Conservation (phyloP, 768 basidiomycete genomes). For the Kwoniella newhampshirensis region DNA sequence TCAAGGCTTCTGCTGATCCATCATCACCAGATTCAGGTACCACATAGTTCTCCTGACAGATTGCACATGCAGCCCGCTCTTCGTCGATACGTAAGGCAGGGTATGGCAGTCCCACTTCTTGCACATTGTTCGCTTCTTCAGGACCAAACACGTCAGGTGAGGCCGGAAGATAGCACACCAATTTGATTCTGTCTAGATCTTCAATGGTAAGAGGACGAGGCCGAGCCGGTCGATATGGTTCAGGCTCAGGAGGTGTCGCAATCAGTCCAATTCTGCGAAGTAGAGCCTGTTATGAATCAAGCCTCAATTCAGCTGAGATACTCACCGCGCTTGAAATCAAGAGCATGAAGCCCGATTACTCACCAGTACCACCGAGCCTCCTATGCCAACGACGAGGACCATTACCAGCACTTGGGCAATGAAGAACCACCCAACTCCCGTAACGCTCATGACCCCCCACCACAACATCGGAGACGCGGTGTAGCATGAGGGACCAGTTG, state of each 20-base stretch:
- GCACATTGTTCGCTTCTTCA: background rate
- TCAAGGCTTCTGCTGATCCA: constrained; percentile 60
- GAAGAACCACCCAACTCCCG: constrained; percentile 46
- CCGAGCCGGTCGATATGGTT: constrained; percentile 24
- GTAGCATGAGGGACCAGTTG: constrained; percentile 27
- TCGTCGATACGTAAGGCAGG: constrained; percentile 20
- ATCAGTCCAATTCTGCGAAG: constrained; percentile 27
- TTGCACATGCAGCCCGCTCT: constrained; percentile 33
- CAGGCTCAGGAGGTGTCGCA: constrained; percentile 22
- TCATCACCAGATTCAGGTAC: constrained; percentile 22
- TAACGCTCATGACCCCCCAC: constrained; percentile 47
- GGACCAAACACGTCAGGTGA: background rate
- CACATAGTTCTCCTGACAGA: constrained; percentile 38
- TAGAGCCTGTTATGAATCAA: constrained; percentile 14
- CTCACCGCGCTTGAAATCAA: too few relatives aligned
- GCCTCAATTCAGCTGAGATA: too few relatives aligned
- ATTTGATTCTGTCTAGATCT: constrained; percentile 25
- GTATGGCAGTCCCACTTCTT: constrained; percentile 16
- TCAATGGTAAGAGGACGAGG: constrained; percentile 20
- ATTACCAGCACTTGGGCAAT: constrained; percentile 37
- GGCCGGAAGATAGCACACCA: constrained; percentile 31
- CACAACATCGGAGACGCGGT: constrained; percentile 39
- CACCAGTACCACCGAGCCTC: constrained; percentile 31
- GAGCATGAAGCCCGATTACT: background rate
- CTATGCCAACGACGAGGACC: constrained; percentile 33